Conservation (phyloP, 345 rosid species). For the Mercurialis annua region DNA sequence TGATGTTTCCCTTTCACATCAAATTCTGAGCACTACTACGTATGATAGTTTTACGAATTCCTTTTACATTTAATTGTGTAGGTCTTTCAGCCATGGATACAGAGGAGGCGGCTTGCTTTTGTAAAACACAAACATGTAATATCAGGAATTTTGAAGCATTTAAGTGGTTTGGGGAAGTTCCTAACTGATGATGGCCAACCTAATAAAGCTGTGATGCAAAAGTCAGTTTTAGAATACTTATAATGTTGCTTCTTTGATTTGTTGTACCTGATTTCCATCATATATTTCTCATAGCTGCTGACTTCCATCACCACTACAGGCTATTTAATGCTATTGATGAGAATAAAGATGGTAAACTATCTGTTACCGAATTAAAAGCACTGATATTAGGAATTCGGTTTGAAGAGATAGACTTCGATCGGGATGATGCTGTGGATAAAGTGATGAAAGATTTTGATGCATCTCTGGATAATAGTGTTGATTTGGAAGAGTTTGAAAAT, state of each 20-base stretch:
- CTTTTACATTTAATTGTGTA: constrained; percentile 4
- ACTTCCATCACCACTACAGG: constrained; percentile 37
- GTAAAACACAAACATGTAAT: constrained; percentile 71
- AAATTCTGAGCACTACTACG: background rate
- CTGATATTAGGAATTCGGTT: constrained; percentile 70
- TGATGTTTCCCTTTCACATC: background rate
- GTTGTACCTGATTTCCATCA: background rate
- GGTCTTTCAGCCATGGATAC: constrained; percentile 88
- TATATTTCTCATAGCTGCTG: background rate
- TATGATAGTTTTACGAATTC: too few species aligned
- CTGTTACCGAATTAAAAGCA: constrained; percentile 59
- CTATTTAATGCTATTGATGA: constrained; percentile 63
- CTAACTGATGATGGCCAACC: constrained; percentile 58
- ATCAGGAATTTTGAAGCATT: constrained; percentile 64
- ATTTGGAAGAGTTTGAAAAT: constrained; percentile 38
- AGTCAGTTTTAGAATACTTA: constrained; percentile 29
- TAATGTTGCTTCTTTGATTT: background rate
- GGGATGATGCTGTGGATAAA: constrained; percentile 56
- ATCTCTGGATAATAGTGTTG: constrained; percentile 35
- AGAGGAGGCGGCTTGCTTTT: constrained; percentile 67
- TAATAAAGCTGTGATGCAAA: constrained; percentile 36
- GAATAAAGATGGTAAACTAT: constrained; percentile 42
- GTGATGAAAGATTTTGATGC: constrained; percentile 69
- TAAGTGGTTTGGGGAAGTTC: constrained; percentile 69
- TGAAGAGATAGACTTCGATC: constrained; percentile 69